phyloP scores from a whole-genome alignment of 2,329 filamentous ascomycete species.

The Endothia cerciana region DNA sequence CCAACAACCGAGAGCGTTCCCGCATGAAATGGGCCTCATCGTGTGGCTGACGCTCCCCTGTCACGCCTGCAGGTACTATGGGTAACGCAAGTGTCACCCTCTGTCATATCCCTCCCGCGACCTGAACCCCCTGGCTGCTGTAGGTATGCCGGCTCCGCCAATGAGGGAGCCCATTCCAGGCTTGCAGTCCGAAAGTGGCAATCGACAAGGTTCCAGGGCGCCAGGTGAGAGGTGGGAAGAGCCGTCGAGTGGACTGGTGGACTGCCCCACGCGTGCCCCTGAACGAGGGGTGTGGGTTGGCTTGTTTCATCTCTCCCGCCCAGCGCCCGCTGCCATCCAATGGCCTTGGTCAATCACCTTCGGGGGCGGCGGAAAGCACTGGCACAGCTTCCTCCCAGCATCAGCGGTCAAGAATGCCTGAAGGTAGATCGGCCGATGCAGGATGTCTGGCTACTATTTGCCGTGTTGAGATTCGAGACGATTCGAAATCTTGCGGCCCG shows the following conservation, averaged over 20 bases:
- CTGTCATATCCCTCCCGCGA: slow-evolving; percentile 2
- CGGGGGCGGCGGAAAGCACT: background rate
- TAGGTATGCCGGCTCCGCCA: background rate
- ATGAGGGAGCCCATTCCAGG: slow-evolving; percentile 7
- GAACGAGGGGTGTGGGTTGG: slow-evolving; percentile 8
- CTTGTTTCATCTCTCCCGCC: slow-evolving; percentile 14
- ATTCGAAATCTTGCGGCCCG: background rate
- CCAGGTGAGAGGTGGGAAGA: slow-evolving; percentile 3
- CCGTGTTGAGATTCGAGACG: background rate
- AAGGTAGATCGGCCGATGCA: background rate
- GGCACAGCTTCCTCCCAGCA: background rate
- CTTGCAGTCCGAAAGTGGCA: slow-evolving; percentile 9
- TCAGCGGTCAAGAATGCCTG: background rate
- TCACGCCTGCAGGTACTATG: no score
- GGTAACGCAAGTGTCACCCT: background rate
- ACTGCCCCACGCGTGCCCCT: slow-evolving; percentile 9
- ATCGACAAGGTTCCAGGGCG: slow-evolving; percentile 5
- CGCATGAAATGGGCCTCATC: background rate
- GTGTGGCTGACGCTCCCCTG: background rate
- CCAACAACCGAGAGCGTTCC: background rate
- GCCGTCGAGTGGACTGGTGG: slow-evolving; percentile 4
- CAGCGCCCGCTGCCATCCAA: slow-evolving; percentile 12
- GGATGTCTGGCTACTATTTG: background rate
- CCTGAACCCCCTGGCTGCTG: background rate
- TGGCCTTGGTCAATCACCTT: background rate